These are phyloP conservation scores for Alternaria longipes DNA, from an alignment of 2,329 filamentous ascomycete genomes.

Conservation along the genomic window DNA sequence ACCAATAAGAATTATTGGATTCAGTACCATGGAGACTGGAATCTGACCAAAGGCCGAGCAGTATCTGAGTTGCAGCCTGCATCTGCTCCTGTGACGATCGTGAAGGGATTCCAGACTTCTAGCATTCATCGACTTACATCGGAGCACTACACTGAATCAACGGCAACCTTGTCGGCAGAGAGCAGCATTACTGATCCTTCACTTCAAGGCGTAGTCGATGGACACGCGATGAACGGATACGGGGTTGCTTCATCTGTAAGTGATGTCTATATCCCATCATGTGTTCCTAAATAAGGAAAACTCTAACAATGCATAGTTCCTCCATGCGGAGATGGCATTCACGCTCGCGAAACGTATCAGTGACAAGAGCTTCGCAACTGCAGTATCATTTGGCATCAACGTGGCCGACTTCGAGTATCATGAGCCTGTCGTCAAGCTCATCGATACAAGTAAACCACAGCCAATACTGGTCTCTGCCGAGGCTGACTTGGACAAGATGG, in stretches of 20 bases:
- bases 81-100: not conserved
- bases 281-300: not conserved
- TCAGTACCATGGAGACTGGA: not conserved
- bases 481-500: not conserved
- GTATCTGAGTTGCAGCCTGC: not conserved
- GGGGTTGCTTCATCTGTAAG: not conserved
- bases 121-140: not conserved
- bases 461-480: not conserved
- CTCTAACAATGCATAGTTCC: not conserved
- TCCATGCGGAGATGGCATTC: not conserved
- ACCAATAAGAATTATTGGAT: not conserved
- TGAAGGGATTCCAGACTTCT: not conserved
- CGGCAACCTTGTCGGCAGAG: not conserved
- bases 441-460: not conserved
- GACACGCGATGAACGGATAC: not conserved
- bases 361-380: not conserved
- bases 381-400: not conserved
- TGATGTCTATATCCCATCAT: not conserved
- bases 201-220: not conserved
- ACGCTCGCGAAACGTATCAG: not conserved
- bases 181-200: not conserved
- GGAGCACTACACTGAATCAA: not conserved
- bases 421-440: not conserved
- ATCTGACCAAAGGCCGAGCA: not conserved
- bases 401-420: not conserved